These are phyloP conservation scores for Barnettozyma botsteinii DNA, from an alignment of 805 yeast genomes.

Conservation along the genomic window DNA sequence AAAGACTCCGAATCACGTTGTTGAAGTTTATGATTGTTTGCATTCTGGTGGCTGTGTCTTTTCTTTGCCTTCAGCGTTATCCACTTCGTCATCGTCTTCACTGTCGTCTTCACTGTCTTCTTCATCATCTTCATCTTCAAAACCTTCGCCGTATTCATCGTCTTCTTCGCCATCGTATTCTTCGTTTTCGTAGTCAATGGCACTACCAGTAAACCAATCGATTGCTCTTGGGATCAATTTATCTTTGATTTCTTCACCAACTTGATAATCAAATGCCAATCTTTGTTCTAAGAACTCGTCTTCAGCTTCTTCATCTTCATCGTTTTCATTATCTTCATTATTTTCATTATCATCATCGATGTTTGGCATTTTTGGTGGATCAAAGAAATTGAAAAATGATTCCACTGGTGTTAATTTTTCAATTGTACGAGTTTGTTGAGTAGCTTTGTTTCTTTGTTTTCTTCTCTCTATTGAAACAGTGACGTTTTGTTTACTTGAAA, in stretches of 20 bases:
- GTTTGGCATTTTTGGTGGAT: conserved; percentile 75
- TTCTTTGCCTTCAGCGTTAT: conserved; percentile 14
- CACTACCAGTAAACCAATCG: conserved; percentile 98
- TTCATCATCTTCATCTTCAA: conserved; percentile 34
- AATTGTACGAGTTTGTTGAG: conserved; percentile 93
- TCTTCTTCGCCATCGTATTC: conserved; percentile 59
- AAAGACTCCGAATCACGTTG: too few species aligned
- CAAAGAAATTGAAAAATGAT: conserved; percentile 92
- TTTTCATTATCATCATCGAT: conserved; percentile 21
- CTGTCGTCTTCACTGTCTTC: conserved; percentile 36
- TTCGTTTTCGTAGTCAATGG: conserved; percentile 69
- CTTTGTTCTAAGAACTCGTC: conserved; percentile 75
- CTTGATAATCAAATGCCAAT: conserved; percentile 86
- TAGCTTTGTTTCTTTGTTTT: conserved; percentile 94
- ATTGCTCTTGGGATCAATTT: conserved; percentile 93
- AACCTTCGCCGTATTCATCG: conserved; percentile 36
- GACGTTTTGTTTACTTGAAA: conserved; percentile 69
- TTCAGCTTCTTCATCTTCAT: conserved; percentile 54
- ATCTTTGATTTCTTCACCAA: conserved; percentile 95
- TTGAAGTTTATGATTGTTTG: conserved; percentile 11
- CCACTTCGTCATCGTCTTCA: conserved; percentile 30
- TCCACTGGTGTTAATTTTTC: conserved; percentile 93
- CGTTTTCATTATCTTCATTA: conserved; percentile 42
- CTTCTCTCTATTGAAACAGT: conserved; percentile 87
- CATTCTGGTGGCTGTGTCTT: conserved; percentile 17